Evolutionary conservation across 1,284 basidiomycete species (phyloP), one percentile per base, ranked within the genome.

Genomic region (Pascua guehoae): DNA sequence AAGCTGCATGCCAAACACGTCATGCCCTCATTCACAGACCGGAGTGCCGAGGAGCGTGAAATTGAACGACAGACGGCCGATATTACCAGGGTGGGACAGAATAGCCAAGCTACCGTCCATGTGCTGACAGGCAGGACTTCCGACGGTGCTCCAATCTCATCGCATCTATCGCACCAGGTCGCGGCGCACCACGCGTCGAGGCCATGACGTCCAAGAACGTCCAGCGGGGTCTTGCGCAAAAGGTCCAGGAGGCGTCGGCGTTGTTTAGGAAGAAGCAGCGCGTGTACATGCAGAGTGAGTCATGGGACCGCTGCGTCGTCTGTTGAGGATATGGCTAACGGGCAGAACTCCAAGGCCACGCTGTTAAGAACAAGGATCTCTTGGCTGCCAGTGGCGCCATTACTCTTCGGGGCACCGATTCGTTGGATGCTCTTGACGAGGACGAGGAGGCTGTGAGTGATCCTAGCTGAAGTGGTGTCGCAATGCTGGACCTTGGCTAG

Each of bases 201-300:
- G 78, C 81, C 15, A 81, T 88, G 51, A 86, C 92, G 1, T 88
- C 89, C 44, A 88, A 91, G 78, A 99, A 99, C 72, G 91, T 97
- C n/a, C 95, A 98, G 76, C 86, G 93, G 38, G 94, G 88, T 12
- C 84, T 98, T 41, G 96, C 96, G 17, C 91, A 90, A 24, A 89
- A 92, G 71, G 86, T 98, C 11, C 96, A 98, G 79, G 90, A 93
- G 66, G 81, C 94, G 49, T 94, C 90, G 67, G 88, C 87, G 17
- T 81, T 86, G n/a, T 98, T 99, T 73, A 84, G 96, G 59, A 97
- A 95, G 81, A 97, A 96, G 80, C 96, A 99, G 78, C 85, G 90
- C 55, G 87, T 94, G 38, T 98, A 98, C 77, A 88, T 99, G 86
- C 89, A 95, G 78, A 91, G 94, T 95, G 71, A 79, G 94, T 84